phyloP scores from a whole-genome alignment of 306 rosid genomes.

The Psophocarpus tetragonolobus region DNA sequence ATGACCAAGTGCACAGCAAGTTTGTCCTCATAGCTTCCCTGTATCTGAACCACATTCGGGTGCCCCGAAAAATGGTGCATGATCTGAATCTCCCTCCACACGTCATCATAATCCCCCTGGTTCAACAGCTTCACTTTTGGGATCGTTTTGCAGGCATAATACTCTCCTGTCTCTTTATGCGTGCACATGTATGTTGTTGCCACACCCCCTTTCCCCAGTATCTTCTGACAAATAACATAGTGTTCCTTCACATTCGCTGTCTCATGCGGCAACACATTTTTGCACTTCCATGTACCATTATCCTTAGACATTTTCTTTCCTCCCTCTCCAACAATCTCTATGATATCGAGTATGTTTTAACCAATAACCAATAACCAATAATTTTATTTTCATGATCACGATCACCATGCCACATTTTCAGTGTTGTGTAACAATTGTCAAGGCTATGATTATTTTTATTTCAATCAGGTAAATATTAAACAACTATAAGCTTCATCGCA shows the following conservation, averaged over 20 bases:
- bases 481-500: neutral
- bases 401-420: neutral
- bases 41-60: slow-evolving; percentile 61
- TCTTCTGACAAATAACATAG: slow-evolving; percentile 75
- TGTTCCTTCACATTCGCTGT: slow-evolving; percentile 67
- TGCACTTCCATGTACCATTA: neutral
- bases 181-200: slow-evolving; percentile 73
- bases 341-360: too few species aligned
- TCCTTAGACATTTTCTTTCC: neutral
- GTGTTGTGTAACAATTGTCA: neutral
- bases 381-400: neutral
- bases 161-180: slow-evolving; percentile 48
- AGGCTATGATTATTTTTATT: neutral
- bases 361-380: too few species aligned
- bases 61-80: slow-evolving; percentile 83
- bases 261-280: slow-evolving; percentile 62
- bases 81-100: slow-evolving; percentile 91
- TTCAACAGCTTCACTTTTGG: slow-evolving; percentile 75
- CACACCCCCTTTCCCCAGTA: slow-evolving; percentile 65
- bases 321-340: neutral
- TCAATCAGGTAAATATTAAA: neutral
- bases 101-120: slow-evolving; percentile 73
- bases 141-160: slow-evolving; percentile 77
- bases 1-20: slow-evolving; percentile 77
- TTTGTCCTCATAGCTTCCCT: slow-evolving; percentile 77